A percentile compares a stretch with the other conserved stretches of the same genome.
Evolutionary conservation across 768 basidiomycete genomes (phyloP).

Genomic region (Botryobasidium botryosum): DNA sequence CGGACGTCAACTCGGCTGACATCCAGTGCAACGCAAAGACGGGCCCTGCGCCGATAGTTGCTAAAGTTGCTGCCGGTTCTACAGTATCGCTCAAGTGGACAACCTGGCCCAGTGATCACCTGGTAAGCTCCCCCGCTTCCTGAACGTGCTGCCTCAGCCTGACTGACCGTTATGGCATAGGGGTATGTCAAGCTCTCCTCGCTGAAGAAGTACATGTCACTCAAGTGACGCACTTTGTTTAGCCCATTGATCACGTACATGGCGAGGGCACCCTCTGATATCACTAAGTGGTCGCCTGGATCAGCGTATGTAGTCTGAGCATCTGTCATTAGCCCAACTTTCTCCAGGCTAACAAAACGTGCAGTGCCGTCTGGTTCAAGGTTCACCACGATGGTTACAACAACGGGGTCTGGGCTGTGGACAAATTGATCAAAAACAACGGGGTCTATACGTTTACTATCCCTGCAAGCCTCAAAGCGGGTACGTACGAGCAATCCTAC

Average conservation of each 20-base stretch:
- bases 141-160: background rate
- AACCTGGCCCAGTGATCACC: constrained; percentile 18
- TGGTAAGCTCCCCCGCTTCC: background rate
- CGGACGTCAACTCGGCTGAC: constrained; percentile 15
- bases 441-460: constrained; percentile 32
- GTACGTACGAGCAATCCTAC: no score
- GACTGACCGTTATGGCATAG: no score
- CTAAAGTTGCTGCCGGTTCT: constrained; percentile 27
- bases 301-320: background rate
- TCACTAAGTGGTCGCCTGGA: background rate
- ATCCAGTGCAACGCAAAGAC: constrained; percentile 2
- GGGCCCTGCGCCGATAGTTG: constrained; percentile 25
- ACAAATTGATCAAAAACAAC: constrained; percentile 24
- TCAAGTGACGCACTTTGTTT: no score
- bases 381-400: constrained; percentile 26
- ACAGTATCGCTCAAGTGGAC: constrained; percentile 28
- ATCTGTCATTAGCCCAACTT: background rate
- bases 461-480: constrained; percentile 28
- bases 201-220: no score
- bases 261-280: background rate
- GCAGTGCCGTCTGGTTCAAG: constrained; percentile 36
- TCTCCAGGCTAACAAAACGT: background rate
- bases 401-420: constrained; percentile 31
- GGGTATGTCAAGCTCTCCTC: no score
- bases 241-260: background rate